These are phyloP conservation scores for Gossypium schwendimanii DNA, from an alignment of 441 rosid genomes.

Conservation along the genomic window DNA sequence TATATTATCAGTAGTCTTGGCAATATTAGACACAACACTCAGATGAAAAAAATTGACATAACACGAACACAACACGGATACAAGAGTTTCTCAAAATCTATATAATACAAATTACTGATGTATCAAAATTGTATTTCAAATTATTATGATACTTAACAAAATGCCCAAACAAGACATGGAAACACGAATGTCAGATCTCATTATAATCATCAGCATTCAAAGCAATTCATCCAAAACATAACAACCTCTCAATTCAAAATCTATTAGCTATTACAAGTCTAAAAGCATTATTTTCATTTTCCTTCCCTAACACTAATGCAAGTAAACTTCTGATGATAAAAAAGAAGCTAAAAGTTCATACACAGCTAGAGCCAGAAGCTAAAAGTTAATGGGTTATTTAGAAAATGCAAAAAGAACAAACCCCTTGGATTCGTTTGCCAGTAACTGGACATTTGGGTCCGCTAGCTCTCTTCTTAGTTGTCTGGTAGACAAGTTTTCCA, in stretches of 20 bases:
- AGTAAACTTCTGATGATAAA: neutral
- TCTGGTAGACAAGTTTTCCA: slow-evolving; percentile 48
- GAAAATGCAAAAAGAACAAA: neutral
- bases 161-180: neutral
- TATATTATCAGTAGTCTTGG: neutral
- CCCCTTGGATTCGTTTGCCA: slow-evolving; percentile 55
- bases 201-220: neutral
- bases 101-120: too few species aligned
- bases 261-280: neutral
- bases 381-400: neutral
- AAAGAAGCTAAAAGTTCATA: neutral
- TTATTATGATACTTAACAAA: too few species aligned
- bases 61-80: neutral
- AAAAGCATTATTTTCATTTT: neutral
- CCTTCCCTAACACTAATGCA: neutral
- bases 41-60: neutral
- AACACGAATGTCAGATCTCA: neutral
- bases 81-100: too few species aligned
- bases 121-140: too few species aligned
- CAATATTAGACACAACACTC: neutral
- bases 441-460: slow-evolving; percentile 59
- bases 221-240: neutral
- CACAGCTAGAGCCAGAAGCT: neutral
- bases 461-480: slow-evolving; percentile 50
- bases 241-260: neutral